phyloP scores from a whole-genome alignment of 139 green algal species.

The Chlorella ohadii region DNA sequence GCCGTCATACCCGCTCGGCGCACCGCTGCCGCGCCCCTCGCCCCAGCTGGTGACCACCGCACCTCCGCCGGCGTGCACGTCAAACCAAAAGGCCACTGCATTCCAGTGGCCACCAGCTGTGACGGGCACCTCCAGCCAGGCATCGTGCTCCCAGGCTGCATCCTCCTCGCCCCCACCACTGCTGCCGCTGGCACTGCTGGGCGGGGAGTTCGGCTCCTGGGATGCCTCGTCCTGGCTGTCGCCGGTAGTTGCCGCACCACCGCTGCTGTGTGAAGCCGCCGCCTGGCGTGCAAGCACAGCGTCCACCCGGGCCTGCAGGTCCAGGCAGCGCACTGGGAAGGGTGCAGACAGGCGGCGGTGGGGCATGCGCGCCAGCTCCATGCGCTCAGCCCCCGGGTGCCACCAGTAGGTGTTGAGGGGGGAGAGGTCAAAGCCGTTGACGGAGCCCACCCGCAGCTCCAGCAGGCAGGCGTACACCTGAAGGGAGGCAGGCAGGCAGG shows the following conservation, averaged over 20 bases:
- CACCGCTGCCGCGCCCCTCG: background rate
- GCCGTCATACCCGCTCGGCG: no score
- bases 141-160: slow-evolving; percentile 51
- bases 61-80: slow-evolving; percentile 47
- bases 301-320: slow-evolving; percentile 58
- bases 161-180: background rate
- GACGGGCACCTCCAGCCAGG: slow-evolving; percentile 35
- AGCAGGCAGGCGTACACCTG: slow-evolving; percentile 58
- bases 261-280: background rate
- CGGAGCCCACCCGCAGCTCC: slow-evolving; percentile 45
- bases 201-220: background rate
- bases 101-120: slow-evolving; percentile 59
- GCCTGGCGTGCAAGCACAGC: background rate
- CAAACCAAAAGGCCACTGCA: slow-evolving; percentile 82
- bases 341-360: slow-evolving; percentile 50
- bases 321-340: slow-evolving; percentile 58
- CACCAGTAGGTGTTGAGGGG: slow-evolving; percentile 76
- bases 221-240: background rate
- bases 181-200: background rate
- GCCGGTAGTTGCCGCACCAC: background rate
- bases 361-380: slow-evolving; percentile 51
- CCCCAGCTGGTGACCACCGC: slow-evolving; percentile 24
- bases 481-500: no score
- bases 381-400: slow-evolving; percentile 62
- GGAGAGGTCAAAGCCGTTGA: slow-evolving; percentile 75